Evolutionary conservation across 163 green algal genomes (phyloP), one percentile per base, ranked within the genome.

Genomic region (Chloromonas sp.): DNA sequence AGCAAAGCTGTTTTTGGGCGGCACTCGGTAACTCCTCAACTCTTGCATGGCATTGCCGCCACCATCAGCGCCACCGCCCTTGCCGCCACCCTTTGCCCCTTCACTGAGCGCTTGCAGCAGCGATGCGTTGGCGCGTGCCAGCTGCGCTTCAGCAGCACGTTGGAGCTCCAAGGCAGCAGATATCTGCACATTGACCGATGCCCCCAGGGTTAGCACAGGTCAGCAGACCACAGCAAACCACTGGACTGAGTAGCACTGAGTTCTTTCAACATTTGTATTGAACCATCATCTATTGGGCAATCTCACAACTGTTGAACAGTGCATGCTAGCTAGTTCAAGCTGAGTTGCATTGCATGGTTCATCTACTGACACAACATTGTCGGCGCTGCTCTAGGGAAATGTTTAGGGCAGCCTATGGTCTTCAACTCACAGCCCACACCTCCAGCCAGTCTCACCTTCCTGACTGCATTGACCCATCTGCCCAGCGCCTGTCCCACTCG

Each of bases 1-100:
- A 1, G 60, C 70, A 79, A 88, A 91, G 0, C 85, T 91, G 61
- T 89, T 83, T n/a, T 82, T 84, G 1, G 88, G 88, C 59, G 88
- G 88, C 71, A 91, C 86, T 14, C 88, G 85, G 84, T 91, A 91
- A 0, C 14, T 71, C 0, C 76, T 59, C 74, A 88, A 81, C 81
- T 88, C 85, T 14, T 70, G 11, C 74, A 88, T 76, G 1, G 85
- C 60, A 57, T 62, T 70, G 8, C 57, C 77, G 62, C 85, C 81
- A 1, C 83, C 85, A 36, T 81, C 84, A 11, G 5, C 66, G 11
- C 5, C 66, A 11, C 66, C 66, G 66, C 66, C 66, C 66, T 74
- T 74, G 14, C 5, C 74, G 5, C 74, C 74, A 14, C 5, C 66
- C 5, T 5, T 11, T 5, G 66, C 66, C 5, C 66, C 66, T 11